A percentile compares a stretch with the other conserved stretches of the same genome.
Evolutionary conservation across 1,139 yeast species (phyloP).

Genomic region (Suhomyces taliae): DNA sequence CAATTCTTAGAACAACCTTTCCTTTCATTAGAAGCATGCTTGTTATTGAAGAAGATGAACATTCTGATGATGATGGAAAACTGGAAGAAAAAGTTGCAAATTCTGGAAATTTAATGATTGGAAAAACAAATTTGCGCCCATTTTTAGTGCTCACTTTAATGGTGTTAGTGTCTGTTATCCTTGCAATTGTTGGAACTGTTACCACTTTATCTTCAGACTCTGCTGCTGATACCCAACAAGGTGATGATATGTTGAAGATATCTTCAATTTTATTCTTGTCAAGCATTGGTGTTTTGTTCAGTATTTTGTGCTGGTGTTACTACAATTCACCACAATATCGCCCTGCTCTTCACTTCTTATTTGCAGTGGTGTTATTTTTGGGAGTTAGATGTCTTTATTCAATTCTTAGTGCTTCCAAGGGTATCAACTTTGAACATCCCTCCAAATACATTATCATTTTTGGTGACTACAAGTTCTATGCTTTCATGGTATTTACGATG

Average conservation of each 20-base stretch:
- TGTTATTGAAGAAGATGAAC: conserved; percentile 4
- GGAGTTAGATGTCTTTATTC: conserved; percentile 18
- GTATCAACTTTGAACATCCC: conserved; percentile 13
- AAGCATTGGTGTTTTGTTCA: conserved; percentile 2
- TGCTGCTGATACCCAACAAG: not conserved
- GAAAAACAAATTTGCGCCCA: conserved; percentile 11
- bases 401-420: conserved; percentile 17
- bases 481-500: conserved; percentile 17
- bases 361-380: conserved; percentile 9
- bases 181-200: conserved; percentile 16
- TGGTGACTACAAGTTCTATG: conserved; percentile 23
- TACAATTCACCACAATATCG: not conserved
- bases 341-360: conserved; percentile 1
- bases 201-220: not conserved
- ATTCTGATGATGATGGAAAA: not conserved
- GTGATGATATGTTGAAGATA: conserved; percentile 10
- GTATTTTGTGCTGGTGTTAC: not conserved
- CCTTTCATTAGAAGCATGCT: conserved; percentile 14
- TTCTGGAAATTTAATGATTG: not conserved
- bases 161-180: conserved; percentile 17
- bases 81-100: not conserved
- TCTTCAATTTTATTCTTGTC: conserved; percentile 18
- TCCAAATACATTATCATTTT: conserved; percentile 18
- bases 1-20: conserved; percentile 16
- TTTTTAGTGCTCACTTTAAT: conserved; percentile 17